Evolutionary conservation across 2,329 filamentous ascomycete genomes (phyloP).

Genomic region (Fonsecaea monophora): DNA sequence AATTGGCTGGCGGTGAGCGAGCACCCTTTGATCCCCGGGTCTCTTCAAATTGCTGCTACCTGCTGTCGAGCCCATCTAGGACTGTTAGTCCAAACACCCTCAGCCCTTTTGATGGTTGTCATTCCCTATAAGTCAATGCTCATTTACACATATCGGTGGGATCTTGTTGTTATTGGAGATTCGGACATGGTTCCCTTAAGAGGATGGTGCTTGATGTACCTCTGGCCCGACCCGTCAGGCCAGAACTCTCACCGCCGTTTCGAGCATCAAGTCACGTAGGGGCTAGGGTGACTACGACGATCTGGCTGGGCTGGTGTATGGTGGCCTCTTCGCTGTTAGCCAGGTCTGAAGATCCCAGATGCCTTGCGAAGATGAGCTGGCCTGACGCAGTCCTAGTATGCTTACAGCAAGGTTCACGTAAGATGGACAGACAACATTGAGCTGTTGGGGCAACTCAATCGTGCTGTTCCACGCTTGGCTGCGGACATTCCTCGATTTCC

Average conservation of each 20-base stretch:
- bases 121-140: conserved; percentile 21
- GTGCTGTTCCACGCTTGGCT: not conserved
- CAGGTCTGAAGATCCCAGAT: no score
- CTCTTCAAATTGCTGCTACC: not conserved
- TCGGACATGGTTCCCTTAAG: conserved; percentile 19
- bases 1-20: conserved; percentile 10
- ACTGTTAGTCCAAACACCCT: conserved; percentile 13
- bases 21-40: not conserved
- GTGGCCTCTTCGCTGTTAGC: no score
- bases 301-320: no score
- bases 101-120: conserved; percentile 20
- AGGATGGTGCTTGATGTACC: conserved; percentile 13
- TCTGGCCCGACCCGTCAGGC: not conserved
- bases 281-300: not conserved
- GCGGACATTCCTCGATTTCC: not conserved
- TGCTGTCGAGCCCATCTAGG: not conserved
- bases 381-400: no score
- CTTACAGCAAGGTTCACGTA: no score
- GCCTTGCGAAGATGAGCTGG: no score
- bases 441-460: not conserved
- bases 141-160: conserved; percentile 22
- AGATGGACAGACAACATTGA: not conserved
- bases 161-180: conserved; percentile 10
- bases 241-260: conserved; percentile 6
- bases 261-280: not conserved